Base-by-base conservation (phyloP, 192 early-diverging fungal genomes). In the Gamsiella multidivaricata region DNA sequence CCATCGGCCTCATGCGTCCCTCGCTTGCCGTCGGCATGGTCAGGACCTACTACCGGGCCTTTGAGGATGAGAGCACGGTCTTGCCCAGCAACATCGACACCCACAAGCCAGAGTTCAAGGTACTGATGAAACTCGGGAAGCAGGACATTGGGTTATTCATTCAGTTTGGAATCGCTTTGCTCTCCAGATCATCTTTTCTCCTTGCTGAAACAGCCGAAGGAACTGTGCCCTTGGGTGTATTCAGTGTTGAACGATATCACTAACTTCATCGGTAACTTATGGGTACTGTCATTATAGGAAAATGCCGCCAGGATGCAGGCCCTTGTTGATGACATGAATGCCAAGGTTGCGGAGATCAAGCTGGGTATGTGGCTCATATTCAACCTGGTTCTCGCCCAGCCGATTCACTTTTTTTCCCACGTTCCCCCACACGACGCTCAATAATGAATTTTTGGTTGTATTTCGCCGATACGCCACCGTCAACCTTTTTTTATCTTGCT, bases 1-100 rank as follows among this genome's bases (percentile, higher is more conserved):
- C 73, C 43, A 14, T 62, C n/a, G 51, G 32, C 8, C 29, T 76
- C 41, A 76, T 76, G 73, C 73, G 73, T 32, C 73, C 73, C 17
- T 76, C 73, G 8, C 37, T 58, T 20, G 73, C 73, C 29, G 73
- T 76, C 52, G 65, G 65, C 51, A 68, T 76, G 56, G 59, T 68
- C 53, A 59, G 73, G 26, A 41, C 73, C 53, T 76, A 68, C 73
- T 56, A 62, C 59, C 73, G 73, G 31, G 58, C 58, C 20, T 85
- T 86, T 60, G 87, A 88, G 60, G 82, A 84, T 50, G 58, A 64
- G 71, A 83, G 85, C 39, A 86, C 81, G 31, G 81, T 93, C 43
- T 80, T 95, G 37, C 88, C 90, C 53, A 90, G 90, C 82, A 87
- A 85, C 26, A 79, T 95, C 41, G 91, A 94, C 64, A 86, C 83